Evolutionary conservation across 768 basidiomycete species (phyloP).

Genomic region (Dioszegia crocea): DNA sequence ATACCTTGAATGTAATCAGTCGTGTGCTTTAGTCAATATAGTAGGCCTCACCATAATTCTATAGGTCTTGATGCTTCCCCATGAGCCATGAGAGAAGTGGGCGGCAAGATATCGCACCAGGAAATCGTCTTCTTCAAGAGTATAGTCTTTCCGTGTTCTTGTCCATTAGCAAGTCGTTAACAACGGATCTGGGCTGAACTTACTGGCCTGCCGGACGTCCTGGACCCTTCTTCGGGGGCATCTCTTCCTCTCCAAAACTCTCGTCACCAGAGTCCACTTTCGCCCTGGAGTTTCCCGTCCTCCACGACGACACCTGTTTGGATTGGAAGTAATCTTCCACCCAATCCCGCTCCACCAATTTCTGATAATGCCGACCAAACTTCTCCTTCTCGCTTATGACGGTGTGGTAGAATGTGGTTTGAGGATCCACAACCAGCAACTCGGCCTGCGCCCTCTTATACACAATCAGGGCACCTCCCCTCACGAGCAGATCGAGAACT

Average conservation of each 20-base stretch:
- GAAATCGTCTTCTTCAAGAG: conserved; percentile 38
- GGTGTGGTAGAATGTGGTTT: conserved; percentile 15
- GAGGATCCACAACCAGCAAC: conserved; percentile 29
- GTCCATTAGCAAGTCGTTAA: neutral
- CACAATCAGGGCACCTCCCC: conserved; percentile 24
- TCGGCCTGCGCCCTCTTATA: conserved; percentile 29
- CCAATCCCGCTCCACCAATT: conserved; percentile 39
- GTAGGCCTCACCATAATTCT: conserved; percentile 20
- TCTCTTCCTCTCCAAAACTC: conserved; percentile 28
- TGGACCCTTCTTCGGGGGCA: conserved; percentile 20
- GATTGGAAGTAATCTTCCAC: conserved; percentile 25
- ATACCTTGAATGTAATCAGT: neutral
- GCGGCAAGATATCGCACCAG: conserved; percentile 34
- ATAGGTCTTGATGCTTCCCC: conserved; percentile 36
- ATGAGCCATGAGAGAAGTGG: conserved; percentile 28
- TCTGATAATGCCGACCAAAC: conserved; percentile 23
- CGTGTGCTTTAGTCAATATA: neutral
- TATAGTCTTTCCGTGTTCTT: conserved; percentile 34
- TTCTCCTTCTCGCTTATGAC: conserved; percentile 19
- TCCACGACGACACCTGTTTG: conserved; percentile 17
- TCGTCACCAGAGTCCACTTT: conserved; percentile 19
- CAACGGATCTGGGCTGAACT: conserved; percentile 11
- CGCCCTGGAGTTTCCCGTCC: conserved; percentile 1
- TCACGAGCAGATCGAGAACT: conserved; percentile 7
- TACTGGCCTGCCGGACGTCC: conserved; percentile 40